Evolutionary conservation across 2,329 filamentous ascomycete species (phyloP).

Genomic region (Sporothrix globosa): DNA sequence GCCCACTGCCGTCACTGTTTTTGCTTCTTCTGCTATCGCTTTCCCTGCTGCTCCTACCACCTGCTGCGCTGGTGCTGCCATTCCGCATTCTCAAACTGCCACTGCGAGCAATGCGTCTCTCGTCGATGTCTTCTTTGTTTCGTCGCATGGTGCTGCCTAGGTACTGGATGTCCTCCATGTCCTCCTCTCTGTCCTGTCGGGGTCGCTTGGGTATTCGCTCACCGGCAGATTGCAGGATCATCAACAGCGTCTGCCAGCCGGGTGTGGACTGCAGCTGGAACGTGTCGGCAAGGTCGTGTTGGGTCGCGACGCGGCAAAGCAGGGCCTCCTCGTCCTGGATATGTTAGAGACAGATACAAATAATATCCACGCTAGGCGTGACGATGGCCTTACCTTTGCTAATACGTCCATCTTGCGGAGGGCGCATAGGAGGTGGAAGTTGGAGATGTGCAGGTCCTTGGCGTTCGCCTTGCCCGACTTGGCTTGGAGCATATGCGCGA

Average conservation of each 20-base stretch:
- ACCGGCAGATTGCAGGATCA: conserved; percentile 95
- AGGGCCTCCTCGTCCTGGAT: conserved; percentile 83
- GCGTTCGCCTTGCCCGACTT: conserved; percentile 51
- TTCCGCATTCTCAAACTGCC: conserved; percentile 15
- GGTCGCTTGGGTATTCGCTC: conserved; percentile 84
- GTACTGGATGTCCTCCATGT: conserved; percentile 31
- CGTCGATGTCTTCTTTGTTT: conserved; percentile 5
- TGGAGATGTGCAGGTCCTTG: conserved; percentile 72
- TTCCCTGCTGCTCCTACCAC: not conserved
- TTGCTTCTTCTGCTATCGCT: too few relatives aligned
- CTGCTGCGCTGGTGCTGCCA: conserved; percentile 4
- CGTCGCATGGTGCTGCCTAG: conserved; percentile 25
- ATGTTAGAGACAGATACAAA: conserved; percentile 23
- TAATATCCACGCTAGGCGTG: not conserved
- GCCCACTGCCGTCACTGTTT: not conserved
- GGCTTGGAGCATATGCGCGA: conserved; percentile 70
- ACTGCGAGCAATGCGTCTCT: conserved; percentile 20
- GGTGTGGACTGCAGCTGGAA: conserved; percentile 82
- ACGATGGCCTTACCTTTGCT: conserved; percentile 68
- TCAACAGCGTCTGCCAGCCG: conserved; percentile 92
- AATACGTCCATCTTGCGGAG: conserved; percentile 79
- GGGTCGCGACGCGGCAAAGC: conserved; percentile 80
- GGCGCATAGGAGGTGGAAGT: conserved; percentile 94
- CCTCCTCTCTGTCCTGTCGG: conserved; percentile 42
- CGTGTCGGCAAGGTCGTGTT: conserved; percentile 77